Conservation (phyloP, 257 asterid genomes). For the Cordia subcordata region DNA sequence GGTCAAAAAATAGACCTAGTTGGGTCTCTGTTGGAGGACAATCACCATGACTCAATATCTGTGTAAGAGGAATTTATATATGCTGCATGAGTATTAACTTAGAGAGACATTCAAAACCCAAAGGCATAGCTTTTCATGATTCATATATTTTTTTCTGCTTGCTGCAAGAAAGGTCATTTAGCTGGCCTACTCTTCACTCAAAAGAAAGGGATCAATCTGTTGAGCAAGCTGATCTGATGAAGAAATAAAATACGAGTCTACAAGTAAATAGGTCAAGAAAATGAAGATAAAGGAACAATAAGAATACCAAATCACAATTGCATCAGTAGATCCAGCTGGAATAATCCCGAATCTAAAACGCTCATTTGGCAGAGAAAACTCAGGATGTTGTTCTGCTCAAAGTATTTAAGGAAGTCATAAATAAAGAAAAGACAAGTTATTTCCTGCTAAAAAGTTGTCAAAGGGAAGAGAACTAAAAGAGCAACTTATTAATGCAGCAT, state of each 20-base stretch:
- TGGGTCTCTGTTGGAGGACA: no score
- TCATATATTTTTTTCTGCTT: no score
- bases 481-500: neutral
- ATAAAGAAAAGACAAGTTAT: constrained; percentile 3
- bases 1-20: no score
- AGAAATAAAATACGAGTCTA: neutral
- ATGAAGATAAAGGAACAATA: constrained; percentile 14
- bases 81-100: no score
- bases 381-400: constrained; percentile 51
- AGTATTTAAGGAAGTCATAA: constrained; percentile 18
- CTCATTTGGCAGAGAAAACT: constrained; percentile 62
- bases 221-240: no score
- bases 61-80: no score
- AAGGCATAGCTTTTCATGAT: no score
- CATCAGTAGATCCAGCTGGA: constrained; percentile 99
- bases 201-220: no score
- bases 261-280: neutral
- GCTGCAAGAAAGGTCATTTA: no score
- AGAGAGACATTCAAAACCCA: no score
- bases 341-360: constrained; percentile 85
- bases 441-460: neutral
- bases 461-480: neutral
- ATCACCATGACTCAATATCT: no score
- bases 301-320: constrained; percentile 77
- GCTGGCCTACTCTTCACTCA: no score